These are phyloP conservation scores for Saccharomycopsis sp. DNA, from an alignment of 805 yeast species.

Conservation along the genomic window DNA sequence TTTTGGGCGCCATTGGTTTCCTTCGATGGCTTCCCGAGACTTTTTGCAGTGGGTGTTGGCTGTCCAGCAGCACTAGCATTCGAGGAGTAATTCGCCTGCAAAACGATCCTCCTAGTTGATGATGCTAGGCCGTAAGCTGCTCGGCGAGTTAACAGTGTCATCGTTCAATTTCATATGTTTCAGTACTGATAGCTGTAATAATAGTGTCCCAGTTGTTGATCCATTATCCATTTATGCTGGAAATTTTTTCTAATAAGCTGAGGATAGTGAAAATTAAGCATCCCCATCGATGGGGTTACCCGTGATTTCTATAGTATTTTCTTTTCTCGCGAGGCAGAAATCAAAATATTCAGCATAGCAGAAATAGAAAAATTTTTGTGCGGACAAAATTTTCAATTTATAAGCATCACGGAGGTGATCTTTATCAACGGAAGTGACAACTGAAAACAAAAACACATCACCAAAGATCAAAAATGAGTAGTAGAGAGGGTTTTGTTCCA, in stretches of 20 bases:
- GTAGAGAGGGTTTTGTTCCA: constrained; percentile 82
- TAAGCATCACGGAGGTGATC: neutral
- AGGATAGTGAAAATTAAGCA: too few species aligned
- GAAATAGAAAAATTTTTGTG: neutral
- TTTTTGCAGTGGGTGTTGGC: neutral
- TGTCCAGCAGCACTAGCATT: neutral
- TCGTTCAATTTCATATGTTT: neutral
- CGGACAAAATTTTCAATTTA: neutral
- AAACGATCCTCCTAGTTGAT: neutral
- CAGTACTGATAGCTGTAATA: neutral
- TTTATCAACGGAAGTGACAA: too few species aligned
- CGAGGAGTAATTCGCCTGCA: neutral
- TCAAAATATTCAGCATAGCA: neutral
- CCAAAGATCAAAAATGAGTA: constrained; percentile 31
- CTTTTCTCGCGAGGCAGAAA: neutral
- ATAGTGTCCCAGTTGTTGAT: neutral
- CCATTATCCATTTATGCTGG: neutral
- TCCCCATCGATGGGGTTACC: neutral
- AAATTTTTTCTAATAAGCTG: too few species aligned
- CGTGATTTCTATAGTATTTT: neutral
- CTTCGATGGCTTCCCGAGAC: neutral
- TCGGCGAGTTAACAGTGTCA: neutral
- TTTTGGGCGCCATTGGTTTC: neutral
- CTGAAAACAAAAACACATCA: neutral
- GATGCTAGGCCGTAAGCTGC: neutral